Conservation (phyloP, 768 basidiomycete genomes). For the Hygrophorus russula region DNA sequence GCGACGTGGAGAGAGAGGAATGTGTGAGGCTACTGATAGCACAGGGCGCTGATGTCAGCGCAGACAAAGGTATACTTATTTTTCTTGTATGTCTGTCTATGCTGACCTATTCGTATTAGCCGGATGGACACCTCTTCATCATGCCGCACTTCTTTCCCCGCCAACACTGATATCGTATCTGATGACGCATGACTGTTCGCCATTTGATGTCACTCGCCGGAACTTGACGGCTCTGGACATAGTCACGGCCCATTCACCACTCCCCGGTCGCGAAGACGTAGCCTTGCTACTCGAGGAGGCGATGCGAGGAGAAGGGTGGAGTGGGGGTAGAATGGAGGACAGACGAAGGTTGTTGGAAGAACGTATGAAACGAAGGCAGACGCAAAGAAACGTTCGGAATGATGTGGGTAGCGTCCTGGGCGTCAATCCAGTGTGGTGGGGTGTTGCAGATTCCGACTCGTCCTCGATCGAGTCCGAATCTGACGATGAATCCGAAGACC, state of each 20-base stretch:
- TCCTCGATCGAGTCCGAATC: constrained; percentile 30
- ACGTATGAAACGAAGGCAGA: constrained; percentile 39
- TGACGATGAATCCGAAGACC: constrained; percentile 35
- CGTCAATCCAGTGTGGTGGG: constrained; percentile 58
- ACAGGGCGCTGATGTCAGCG: constrained; percentile 61
- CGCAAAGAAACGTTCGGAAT: constrained; percentile 45
- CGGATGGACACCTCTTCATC: constrained; percentile 93
- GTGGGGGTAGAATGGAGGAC: constrained; percentile 64
- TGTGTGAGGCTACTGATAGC: constrained; percentile 70
- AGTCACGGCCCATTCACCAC: constrained; percentile 69
- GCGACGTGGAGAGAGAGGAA: constrained; percentile 86
- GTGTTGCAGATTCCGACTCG: constrained; percentile 22
- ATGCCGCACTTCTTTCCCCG: constrained; percentile 81
- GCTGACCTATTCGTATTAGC: constrained; percentile 30
- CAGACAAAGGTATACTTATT: constrained; percentile 50
- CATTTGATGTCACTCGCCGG: constrained; percentile 63
- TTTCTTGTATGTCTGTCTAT: constrained; percentile 2
- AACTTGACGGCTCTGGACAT: constrained; percentile 85
- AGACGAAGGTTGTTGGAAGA: constrained; percentile 50
- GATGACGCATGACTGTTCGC: constrained; percentile 85
- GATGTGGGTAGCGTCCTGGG: constrained; percentile 46
- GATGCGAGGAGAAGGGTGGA: constrained; percentile 80
- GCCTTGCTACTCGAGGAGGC: constrained; percentile 82
- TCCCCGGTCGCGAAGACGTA: constrained; percentile 78
- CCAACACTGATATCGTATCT: constrained; percentile 88